Conservation (phyloP, 192 early-diverging fungal species). For the Podila horticola region DNA sequence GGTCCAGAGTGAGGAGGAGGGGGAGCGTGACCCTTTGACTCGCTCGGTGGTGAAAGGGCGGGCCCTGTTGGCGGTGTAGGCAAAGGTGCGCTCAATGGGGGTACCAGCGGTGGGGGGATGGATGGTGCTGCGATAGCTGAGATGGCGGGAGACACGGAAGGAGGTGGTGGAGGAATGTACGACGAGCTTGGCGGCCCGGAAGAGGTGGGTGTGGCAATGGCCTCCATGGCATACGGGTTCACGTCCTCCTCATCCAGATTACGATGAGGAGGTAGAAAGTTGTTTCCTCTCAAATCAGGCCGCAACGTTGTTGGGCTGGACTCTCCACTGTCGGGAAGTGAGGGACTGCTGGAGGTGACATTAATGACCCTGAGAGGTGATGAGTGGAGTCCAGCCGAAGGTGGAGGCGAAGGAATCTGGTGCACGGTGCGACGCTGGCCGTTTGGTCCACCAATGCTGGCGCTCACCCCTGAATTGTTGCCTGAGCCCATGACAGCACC, state of each 20-base stretch:
- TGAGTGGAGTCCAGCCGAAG: slow-evolving; percentile 1
- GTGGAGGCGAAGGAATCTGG: slow-evolving; percentile 19
- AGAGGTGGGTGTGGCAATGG: slow-evolving; percentile 2
- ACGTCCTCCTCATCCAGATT: background rate
- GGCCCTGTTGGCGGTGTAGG: background rate
- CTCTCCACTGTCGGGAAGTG: background rate
- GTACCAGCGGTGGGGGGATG: slow-evolving; percentile 8
- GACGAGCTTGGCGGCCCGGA: background rate
- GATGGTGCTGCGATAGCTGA: background rate
- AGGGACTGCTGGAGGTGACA: slow-evolving; percentile 18
- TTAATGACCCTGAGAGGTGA: slow-evolving; percentile 44
- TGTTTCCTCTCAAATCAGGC: slow-evolving; percentile 7
- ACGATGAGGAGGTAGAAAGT: background rate
- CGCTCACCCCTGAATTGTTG: background rate
- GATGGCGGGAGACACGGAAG: background rate
- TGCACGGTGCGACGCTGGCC: slow-evolving; percentile 24
- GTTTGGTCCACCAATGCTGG: slow-evolving; percentile 13
- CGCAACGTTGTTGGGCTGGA: background rate
- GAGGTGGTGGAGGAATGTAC: slow-evolving; percentile 24
- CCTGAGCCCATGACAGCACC: slow-evolving; percentile 18
- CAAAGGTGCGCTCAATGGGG: background rate
- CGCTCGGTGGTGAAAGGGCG: background rate
- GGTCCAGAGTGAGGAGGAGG: slow-evolving; percentile 7
- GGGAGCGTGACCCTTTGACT: no score
- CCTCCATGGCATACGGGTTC: slow-evolving; percentile 41